Evolutionary conservation across 163 green algal species (phyloP).

Genomic region (Chlorella variabilis): DNA sequence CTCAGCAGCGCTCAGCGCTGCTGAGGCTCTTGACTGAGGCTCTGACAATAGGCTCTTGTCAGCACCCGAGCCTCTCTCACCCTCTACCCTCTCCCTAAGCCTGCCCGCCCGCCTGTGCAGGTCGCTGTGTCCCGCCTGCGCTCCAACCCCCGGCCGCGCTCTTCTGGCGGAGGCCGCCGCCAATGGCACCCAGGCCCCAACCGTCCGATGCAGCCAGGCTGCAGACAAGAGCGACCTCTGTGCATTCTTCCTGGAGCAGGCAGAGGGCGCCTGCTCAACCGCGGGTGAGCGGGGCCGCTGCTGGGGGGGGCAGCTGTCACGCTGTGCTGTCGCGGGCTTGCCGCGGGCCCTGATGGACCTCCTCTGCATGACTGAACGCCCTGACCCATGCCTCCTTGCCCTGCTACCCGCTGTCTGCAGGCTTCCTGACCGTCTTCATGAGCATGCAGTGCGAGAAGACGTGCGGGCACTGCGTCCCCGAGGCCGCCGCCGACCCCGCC

Average conservation of each 20-base stretch:
- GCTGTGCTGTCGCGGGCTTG: neutral
- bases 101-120: neutral
- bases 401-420: too few species aligned
- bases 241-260: constrained; percentile 1
- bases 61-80: too few species aligned
- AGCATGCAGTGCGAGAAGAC: neutral
- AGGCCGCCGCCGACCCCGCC: too few species aligned
- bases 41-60: neutral
- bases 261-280: neutral
- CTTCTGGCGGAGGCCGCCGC: neutral
- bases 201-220: neutral
- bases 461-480: neutral
- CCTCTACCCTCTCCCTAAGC: neutral
- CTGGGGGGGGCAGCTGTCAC: neutral
- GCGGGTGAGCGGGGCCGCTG: neutral
- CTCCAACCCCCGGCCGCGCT: neutral
- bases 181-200: neutral
- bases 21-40: too few species aligned
- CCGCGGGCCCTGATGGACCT: neutral
- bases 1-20: too few species aligned
- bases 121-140: constrained; percentile 7
- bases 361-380: neutral
- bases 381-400: too few species aligned
- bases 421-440: constrained; percentile 20
- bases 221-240: neutral